phyloP scores from a whole-genome alignment of 2,329 filamentous ascomycete genomes.

The Arthrinium puccinioides region DNA sequence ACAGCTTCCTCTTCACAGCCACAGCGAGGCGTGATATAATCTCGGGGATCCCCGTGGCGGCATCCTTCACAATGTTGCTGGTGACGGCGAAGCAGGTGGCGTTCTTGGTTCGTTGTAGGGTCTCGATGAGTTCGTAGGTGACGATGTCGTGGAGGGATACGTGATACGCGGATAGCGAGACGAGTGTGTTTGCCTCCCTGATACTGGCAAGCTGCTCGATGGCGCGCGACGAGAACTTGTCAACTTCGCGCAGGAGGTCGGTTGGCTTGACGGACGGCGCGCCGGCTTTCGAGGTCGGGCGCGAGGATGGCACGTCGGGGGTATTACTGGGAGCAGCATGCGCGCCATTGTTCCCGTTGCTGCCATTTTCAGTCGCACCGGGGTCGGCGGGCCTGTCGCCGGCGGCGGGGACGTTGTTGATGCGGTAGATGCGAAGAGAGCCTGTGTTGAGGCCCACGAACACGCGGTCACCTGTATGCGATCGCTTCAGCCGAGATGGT shows the following conservation, averaged over 20 bases:
- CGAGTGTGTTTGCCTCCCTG: constrained; percentile 86
- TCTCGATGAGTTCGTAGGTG: constrained; percentile 75
- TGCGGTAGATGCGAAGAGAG: constrained; percentile 79
- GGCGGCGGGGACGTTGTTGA: constrained; percentile 57
- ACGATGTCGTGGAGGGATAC: constrained; percentile 86
- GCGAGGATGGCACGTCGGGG: constrained; percentile 20
- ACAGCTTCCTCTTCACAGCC: constrained; percentile 80
- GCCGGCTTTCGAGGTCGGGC: constrained; percentile 17
- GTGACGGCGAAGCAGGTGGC: constrained; percentile 88
- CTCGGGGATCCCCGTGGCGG: constrained; percentile 77
- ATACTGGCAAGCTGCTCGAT: constrained; percentile 93
- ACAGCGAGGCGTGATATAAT: constrained; percentile 90
- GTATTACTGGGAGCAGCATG: constrained; percentile 10
- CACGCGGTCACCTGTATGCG: constrained; percentile 66
- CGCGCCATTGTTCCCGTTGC: constrained; percentile 20
- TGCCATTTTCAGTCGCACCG: no score
- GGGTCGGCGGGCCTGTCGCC: constrained; percentile 24
- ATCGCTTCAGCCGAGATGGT: background rate
- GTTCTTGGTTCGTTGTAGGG: constrained; percentile 74
- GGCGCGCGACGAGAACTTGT: constrained; percentile 85
- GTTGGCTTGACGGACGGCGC: constrained; percentile 49
- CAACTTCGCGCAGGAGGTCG: constrained; percentile 82
- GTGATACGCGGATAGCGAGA: constrained; percentile 85
- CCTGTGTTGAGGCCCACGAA: constrained; percentile 90
- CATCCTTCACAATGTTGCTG: constrained; percentile 89